Evolutionary conservation across 176 grass and related monocot genomes (phyloP).

Genomic region (Triticum monococcum): DNA sequence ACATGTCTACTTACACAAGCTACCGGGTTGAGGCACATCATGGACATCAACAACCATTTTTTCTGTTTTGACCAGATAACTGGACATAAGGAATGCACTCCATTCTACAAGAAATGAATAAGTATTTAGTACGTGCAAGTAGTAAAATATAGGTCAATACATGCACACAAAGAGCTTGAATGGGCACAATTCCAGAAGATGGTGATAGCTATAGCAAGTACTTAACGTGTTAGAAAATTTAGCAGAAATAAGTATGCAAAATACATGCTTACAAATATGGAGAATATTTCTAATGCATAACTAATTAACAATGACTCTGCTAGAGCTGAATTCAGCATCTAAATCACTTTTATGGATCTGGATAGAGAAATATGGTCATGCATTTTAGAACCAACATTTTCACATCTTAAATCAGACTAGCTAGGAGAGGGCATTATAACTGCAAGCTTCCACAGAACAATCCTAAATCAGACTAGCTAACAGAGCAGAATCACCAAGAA

Average conservation of each 20-base stretch:
- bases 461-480: not conserved
- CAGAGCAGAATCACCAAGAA: not conserved
- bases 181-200: not conserved
- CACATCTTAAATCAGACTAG: not conserved
- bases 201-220: not conserved
- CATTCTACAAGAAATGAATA: slow-evolving; percentile 43
- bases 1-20: slow-evolving; percentile 59
- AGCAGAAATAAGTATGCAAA: not conserved
- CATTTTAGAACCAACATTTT: not conserved
- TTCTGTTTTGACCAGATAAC: slow-evolving; percentile 81
- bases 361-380: not conserved
- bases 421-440: not conserved
- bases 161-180: not conserved
- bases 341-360: not conserved
- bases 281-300: not conserved
- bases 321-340: not conserved
- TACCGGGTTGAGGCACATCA: slow-evolving; percentile 73
- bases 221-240: not conserved
- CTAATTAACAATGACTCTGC: not conserved
- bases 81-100: slow-evolving; percentile 73
- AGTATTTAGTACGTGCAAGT: not conserved
- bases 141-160: not conserved
- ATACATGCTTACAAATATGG: not conserved
- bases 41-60: slow-evolving; percentile 79
- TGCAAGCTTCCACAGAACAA: not conserved